phyloP scores from a whole-genome alignment of 2,329 filamentous ascomycete species.

The Xylaria sp. region DNA sequence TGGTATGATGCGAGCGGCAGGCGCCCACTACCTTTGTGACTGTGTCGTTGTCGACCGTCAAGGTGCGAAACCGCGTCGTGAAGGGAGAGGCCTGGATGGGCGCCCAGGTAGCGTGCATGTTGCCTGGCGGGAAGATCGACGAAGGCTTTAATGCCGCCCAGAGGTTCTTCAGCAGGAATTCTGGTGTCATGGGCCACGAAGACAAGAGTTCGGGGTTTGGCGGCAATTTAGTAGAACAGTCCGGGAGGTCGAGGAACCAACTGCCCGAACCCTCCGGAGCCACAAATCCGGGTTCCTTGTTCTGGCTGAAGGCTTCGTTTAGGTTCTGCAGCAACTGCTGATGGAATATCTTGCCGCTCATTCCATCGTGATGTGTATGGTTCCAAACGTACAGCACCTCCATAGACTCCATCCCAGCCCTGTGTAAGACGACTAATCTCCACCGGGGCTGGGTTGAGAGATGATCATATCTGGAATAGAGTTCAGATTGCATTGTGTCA shows the following conservation, averaged over 20 bases:
- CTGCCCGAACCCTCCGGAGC: too few relatives aligned
- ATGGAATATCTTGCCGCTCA: conserved; percentile 12
- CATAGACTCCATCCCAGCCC: background rate
- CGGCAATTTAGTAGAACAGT: too few relatives aligned
- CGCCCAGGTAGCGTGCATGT: conserved; percentile 4
- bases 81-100: conserved; percentile 16
- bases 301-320: background rate
- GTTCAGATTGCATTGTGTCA: background rate
- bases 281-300: too few relatives aligned
- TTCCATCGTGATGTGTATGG: conserved; percentile 9
- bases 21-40: conserved; percentile 3
- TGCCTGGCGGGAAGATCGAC: background rate
- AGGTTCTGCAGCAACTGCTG: background rate
- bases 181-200: background rate
- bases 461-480: background rate
- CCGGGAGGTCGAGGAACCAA: too few relatives aligned
- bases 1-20: background rate
- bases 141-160: conserved; percentile 5
- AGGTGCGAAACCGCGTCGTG: conserved; percentile 17
- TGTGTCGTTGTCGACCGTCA: conserved; percentile 8
- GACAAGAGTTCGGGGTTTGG: too few relatives aligned
- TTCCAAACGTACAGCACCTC: conserved; percentile 9
- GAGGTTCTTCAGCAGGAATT: background rate
- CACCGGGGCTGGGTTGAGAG: background rate
- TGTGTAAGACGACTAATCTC: background rate